phyloP scores from a whole-genome alignment of 345 rosid species.

The Toxicodendron radicans region DNA sequence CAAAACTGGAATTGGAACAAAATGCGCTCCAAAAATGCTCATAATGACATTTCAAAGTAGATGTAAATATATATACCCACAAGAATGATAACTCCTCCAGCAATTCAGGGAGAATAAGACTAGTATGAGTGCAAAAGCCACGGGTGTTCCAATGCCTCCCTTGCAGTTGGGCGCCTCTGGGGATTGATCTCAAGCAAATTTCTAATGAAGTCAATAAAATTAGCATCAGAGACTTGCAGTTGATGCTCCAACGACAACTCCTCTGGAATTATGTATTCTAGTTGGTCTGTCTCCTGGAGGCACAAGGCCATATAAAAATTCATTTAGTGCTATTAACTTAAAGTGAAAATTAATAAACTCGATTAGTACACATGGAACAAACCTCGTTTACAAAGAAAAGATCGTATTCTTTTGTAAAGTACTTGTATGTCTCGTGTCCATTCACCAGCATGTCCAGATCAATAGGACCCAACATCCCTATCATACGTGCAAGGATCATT shows the following conservation, averaged over 20 bases:
- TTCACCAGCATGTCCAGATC: slow-evolving; percentile 73
- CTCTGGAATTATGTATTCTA: slow-evolving; percentile 76
- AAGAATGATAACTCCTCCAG: slow-evolving; percentile 5
- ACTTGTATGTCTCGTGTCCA: slow-evolving; percentile 81
- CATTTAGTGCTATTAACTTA: neutral
- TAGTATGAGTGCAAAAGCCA: slow-evolving; percentile 61
- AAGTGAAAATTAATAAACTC: neutral
- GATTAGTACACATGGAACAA: neutral
- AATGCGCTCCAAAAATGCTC: neutral
- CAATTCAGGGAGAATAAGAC: neutral
- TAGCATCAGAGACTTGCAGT: slow-evolving; percentile 50
- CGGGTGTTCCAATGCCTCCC: slow-evolving; percentile 82
- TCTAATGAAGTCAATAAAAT: slow-evolving; percentile 62
- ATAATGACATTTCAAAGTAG: neutral
- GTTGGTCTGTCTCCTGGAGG: slow-evolving; percentile 67
- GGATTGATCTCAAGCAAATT: slow-evolving; percentile 81
- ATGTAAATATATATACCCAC: neutral
- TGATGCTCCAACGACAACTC: slow-evolving; percentile 65
- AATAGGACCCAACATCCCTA: slow-evolving; percentile 75
- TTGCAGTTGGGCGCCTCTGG: slow-evolving; percentile 70
- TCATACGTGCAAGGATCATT: slow-evolving; percentile 76
- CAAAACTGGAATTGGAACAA: slow-evolving; percentile 32
- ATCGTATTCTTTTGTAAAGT: slow-evolving; percentile 80
- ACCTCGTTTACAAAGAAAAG: slow-evolving; percentile 77
- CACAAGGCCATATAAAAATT: neutral